These are phyloP conservation scores for Hypoxylon rickii DNA, from an alignment of 495 filamentous ascomycete species.

Conservation along the genomic window DNA sequence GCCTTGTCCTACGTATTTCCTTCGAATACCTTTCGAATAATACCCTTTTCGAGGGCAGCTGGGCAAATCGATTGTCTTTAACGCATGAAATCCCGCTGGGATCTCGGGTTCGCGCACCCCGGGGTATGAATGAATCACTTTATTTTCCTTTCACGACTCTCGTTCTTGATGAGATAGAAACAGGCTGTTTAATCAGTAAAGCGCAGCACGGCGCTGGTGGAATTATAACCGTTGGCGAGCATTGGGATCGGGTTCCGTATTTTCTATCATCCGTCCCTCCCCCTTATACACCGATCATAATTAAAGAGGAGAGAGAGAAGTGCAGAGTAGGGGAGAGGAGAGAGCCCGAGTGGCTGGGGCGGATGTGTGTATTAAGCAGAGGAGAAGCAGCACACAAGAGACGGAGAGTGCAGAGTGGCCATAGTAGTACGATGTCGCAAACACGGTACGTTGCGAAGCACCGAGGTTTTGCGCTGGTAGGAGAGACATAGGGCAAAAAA, in stretches of 20 bases:
- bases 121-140: constrained; percentile 35
- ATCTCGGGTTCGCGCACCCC: constrained; percentile 29
- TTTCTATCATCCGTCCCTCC: constrained; percentile 37
- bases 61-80: constrained; percentile 12
- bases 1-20: constrained; percentile 1
- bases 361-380: constrained; percentile 31
- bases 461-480: constrained; percentile 33
- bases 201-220: constrained; percentile 43
- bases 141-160: constrained; percentile 42
- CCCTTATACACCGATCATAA: constrained; percentile 41
- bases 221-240: constrained; percentile 40
- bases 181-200: constrained; percentile 42
- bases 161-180: constrained; percentile 43
- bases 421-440: constrained; percentile 33
- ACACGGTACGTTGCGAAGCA: constrained; percentile 24
- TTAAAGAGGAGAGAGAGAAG: constrained; percentile 17
- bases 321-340: background rate
- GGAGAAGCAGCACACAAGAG: constrained; percentile 22
- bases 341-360: constrained; percentile 1
- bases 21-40: constrained; percentile 1
- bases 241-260: constrained; percentile 40
- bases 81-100: constrained; percentile 20
- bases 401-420: constrained; percentile 22
- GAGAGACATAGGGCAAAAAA: constrained; percentile 36
- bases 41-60: constrained; percentile 6